phyloP scores from a whole-genome alignment of 108 stramenopile species.

The Schizochytrium sp. region DNA sequence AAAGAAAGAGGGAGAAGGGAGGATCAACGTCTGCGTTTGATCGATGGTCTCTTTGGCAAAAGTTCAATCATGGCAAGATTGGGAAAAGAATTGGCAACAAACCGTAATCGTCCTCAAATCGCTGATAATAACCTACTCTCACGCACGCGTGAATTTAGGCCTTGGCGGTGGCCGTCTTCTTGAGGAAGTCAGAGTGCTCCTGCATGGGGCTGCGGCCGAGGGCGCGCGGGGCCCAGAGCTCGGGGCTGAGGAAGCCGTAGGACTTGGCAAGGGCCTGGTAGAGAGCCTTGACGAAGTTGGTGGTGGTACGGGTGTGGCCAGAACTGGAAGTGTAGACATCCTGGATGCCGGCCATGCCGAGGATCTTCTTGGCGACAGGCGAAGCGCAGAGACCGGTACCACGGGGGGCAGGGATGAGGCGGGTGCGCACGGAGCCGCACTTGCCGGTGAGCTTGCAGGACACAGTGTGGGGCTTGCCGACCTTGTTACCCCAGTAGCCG shows the following conservation, averaged over 20 bases:
- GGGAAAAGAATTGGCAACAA: too few species aligned
- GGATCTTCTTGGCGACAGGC: constrained; percentile 94
- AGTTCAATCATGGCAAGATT: too few species aligned
- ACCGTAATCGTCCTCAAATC: too few species aligned
- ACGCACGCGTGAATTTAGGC: not conserved
- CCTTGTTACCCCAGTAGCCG: constrained; percentile 97
- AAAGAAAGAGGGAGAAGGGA: too few species aligned
- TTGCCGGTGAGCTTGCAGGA: constrained; percentile 99
- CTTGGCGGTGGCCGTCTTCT: constrained; percentile 63
- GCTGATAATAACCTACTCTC: too few species aligned
- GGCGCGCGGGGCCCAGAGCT: constrained; percentile 92
- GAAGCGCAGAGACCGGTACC: constrained; percentile 98
- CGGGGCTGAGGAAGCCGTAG: constrained; percentile 96
- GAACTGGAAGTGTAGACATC: constrained; percentile 82
- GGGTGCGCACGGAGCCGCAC: constrained; percentile 97
- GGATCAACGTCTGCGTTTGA: too few species aligned
- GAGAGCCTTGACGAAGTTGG: constrained; percentile 99
- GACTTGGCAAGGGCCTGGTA: constrained; percentile 93
- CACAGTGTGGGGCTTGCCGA: constrained; percentile 94
- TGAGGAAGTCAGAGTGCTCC: constrained; percentile 97
- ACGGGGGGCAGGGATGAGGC: constrained; percentile 99
- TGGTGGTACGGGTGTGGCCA: constrained; percentile 99
- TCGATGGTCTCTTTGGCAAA: too few species aligned
- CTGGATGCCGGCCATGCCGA: constrained; percentile 95
- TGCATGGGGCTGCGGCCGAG: constrained; percentile 78